These are phyloP conservation scores for Crithidia brevicula DNA, from an alignment of 208 protist genomes.

Conservation along the genomic window DNA sequence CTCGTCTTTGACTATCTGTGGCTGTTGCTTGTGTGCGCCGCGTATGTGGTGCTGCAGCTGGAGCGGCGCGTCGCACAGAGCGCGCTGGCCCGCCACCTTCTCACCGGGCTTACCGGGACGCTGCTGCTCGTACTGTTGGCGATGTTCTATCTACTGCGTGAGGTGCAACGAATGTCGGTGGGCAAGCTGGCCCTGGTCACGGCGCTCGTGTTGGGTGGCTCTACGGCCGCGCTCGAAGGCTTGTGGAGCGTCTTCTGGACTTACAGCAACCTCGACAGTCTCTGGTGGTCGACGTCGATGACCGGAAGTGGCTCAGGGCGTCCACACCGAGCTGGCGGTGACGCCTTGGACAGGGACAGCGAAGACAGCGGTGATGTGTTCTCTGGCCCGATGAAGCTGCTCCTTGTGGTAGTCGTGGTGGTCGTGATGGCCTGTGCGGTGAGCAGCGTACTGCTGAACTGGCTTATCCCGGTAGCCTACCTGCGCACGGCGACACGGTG, in stretches of 20 bases:
- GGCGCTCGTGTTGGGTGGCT: conserved; percentile 53
- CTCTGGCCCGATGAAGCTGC: neutral
- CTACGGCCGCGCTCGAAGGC: conserved; percentile 45
- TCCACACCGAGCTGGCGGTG: too few relatives aligned
- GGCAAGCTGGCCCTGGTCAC: conserved; percentile 56
- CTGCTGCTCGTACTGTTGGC: conserved; percentile 43
- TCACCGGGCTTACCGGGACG: conserved; percentile 48
- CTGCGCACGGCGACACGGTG: conserved; percentile 35
- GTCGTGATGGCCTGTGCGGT: conserved; percentile 10
- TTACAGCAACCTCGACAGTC: conserved; percentile 7
- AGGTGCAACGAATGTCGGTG: conserved; percentile 63
- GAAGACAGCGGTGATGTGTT: neutral
- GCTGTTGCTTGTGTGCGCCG: conserved; percentile 45
- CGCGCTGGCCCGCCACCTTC: conserved; percentile 43
- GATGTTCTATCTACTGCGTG: conserved; percentile 47
- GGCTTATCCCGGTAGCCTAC: conserved; percentile 34
- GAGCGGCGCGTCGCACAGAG: conserved; percentile 51
- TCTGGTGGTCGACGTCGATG: neutral
- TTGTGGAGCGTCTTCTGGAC: conserved; percentile 11
- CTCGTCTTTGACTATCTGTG: conserved; percentile 54
- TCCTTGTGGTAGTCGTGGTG: neutral
- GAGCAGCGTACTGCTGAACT: conserved; percentile 33
- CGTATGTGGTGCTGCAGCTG: conserved; percentile 34
- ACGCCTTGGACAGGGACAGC: too few relatives aligned
- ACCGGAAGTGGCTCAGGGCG: too few relatives aligned